Conservation (phyloP, 495 filamentous ascomycete species). For the Terfezia claveryi region DNA sequence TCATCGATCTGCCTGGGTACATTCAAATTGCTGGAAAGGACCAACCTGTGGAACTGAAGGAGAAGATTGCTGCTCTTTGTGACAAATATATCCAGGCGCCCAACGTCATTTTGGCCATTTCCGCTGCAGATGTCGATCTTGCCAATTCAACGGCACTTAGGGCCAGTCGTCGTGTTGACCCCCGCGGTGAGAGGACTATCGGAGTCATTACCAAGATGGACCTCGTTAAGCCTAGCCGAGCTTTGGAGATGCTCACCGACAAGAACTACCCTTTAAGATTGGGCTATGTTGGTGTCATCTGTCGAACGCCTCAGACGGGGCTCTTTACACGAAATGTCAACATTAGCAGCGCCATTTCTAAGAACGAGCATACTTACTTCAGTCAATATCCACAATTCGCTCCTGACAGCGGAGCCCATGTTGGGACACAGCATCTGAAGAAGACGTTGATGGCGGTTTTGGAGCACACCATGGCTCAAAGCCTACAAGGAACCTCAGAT, state of each 20-base stretch:
- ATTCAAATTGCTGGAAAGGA: constrained; percentile 85
- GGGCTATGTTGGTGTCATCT: constrained; percentile 94
- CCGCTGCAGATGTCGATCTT: constrained; percentile 88
- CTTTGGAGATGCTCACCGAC: constrained; percentile 55
- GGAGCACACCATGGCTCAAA: constrained; percentile 89
- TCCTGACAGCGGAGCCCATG: constrained; percentile 36
- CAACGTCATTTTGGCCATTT: constrained; percentile 93
- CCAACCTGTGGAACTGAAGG: constrained; percentile 77
- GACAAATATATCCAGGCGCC: constrained; percentile 95
- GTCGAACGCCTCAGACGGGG: constrained; percentile 43
- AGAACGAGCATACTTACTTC: constrained; percentile 80
- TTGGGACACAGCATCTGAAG: constrained; percentile 66
- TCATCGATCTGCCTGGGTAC: constrained; percentile 93
- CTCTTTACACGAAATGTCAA: constrained; percentile 71
- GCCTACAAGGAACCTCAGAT: constrained; percentile 65
- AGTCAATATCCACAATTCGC: constrained; percentile 60
- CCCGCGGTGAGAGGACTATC: constrained; percentile 84
- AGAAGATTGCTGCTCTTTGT: constrained; percentile 88
- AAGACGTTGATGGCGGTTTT: constrained; percentile 95
- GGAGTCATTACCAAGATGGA: constrained; percentile 99
- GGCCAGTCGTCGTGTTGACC: constrained; percentile 79
- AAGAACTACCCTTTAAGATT: constrained; percentile 83
- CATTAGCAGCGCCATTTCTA: constrained; percentile 56
- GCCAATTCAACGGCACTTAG: constrained; percentile 88
- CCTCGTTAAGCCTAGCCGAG: constrained; percentile 66